Evolutionary conservation across 441 rosid species (phyloP).

Genomic region (Croton laevigatus): DNA sequence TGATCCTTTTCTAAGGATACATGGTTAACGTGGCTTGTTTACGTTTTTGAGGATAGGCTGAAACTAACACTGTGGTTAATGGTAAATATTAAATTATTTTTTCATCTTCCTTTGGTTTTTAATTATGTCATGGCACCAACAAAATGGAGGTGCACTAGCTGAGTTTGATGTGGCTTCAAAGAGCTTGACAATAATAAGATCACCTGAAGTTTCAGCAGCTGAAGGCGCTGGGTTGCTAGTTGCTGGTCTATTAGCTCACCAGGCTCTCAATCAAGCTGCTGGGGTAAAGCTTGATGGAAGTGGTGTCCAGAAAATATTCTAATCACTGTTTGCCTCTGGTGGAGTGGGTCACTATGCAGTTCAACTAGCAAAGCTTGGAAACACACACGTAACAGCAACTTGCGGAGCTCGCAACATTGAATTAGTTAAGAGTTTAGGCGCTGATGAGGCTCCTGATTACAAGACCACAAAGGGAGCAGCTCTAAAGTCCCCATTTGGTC

Average conservation of each 20-base stretch:
- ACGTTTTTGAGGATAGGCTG: neutral
- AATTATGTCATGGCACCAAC: conserved; percentile 9
- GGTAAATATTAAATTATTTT: neutral
- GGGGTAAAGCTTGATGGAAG: conserved; percentile 68
- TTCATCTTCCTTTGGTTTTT: neutral
- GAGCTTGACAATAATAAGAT: conserved; percentile 53
- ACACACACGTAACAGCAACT: conserved; percentile 76
- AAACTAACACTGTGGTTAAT: neutral
- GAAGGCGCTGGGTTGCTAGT: conserved; percentile 67
- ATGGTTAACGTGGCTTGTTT: neutral
- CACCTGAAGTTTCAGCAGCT: conserved; percentile 64
- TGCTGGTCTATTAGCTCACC: conserved; percentile 66
- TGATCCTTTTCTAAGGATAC: neutral
- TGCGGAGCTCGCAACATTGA: conserved; percentile 70
- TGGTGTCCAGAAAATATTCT: conserved; percentile 52
- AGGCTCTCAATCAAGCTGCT: conserved; percentile 51
- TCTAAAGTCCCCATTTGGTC: conserved; percentile 64
- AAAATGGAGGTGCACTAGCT: conserved; percentile 70
- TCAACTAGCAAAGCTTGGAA: conserved; percentile 75
- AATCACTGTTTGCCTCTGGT: conserved; percentile 79
- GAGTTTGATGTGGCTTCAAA: conserved; percentile 57
- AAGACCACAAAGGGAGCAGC: conserved; percentile 69
- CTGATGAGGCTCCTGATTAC: conserved; percentile 75
- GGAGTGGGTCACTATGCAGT: conserved; percentile 84
- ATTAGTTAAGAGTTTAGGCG: conserved; percentile 63